A percentile compares a stretch with the other conserved stretches of the same genome.
Conservation (phyloP, 148 eudicot genomes). For the Fagopyrum homotropicum region DNA sequence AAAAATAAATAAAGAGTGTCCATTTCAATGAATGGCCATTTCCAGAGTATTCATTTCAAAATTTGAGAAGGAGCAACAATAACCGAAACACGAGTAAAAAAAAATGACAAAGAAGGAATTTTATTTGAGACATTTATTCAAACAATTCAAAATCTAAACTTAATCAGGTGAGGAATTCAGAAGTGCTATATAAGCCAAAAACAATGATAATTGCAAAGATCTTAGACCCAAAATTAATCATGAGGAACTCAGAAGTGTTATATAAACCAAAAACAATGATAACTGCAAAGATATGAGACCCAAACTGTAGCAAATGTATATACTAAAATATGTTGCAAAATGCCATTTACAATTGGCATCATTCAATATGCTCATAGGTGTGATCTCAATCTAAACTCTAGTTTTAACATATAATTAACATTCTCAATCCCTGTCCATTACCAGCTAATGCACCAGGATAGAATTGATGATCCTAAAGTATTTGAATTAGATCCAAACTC, state of each 20-base stretch:
- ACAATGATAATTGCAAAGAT: too few relatives aligned
- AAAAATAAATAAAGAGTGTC: too few relatives aligned
- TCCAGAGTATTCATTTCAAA: too few relatives aligned
- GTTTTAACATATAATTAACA: neutral
- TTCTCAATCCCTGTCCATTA: neutral
- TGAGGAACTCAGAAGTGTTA: too few relatives aligned
- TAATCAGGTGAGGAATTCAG: neutral
- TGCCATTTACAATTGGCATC: neutral
- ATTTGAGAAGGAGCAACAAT: too few relatives aligned
- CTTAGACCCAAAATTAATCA: too few relatives aligned
- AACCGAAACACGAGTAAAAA: too few relatives aligned
- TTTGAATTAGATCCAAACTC: neutral
- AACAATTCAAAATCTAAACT: neutral
- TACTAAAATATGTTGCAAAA: neutral
- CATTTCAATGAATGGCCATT: too few relatives aligned
- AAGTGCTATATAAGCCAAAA: too few relatives aligned
- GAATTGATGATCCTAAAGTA: neutral
- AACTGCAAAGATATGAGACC: neutral
- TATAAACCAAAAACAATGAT: too few relatives aligned
- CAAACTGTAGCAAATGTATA: neutral
- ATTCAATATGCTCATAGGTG: neutral
- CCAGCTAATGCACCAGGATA: neutral
- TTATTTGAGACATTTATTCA: too few relatives aligned
- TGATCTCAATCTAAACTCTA: neutral
- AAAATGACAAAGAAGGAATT: too few relatives aligned